Base-by-base conservation (phyloP, 1,139 yeast species). In the Geotrichum candidum region DNA sequence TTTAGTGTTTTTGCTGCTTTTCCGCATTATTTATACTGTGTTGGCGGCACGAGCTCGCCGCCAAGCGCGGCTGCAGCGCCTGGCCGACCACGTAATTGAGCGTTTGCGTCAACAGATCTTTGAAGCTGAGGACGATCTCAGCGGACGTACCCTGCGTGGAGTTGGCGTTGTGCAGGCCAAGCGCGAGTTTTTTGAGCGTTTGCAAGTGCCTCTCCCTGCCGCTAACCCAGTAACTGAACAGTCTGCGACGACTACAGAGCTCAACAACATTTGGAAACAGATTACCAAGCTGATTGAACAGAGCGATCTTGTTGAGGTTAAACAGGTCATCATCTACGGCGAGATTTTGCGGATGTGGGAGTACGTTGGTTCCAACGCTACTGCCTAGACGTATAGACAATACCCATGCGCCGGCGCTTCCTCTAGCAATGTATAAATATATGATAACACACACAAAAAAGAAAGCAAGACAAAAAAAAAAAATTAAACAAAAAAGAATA, bases 271-370 rank as follows among this genome's bases (percentile, higher is more conserved):
- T 38, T 92, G 98, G 97, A 74, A 74, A 5, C 77, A 77, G 53
- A 86, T 91, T 1, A 78, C 81, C 56, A 74, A 75, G 51, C 78
- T 77, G 56, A 82, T 94, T 13, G 97, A 91, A 69, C 74, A 76
- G 61, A 88, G 89, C 68, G 76, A 54, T 11, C 15, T 27, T 9
- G 57, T 54, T 1, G 35, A 54, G 13, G 57, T 54, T 7, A 54
- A 41, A 13, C 82, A 86, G 65, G 75, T 83, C 64, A 97, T 90
- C 70, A 78, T 86, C 54, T 89, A 87, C 68, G 97, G 97, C 7
- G 97, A 91, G 68, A 88, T 91, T 64, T 84, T 88, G 84, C 84
- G 86, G 69, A 90, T 90, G 41, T 90, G 96, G 96, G 90, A 90
- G 70, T 91, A 54, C 38, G 9, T 41, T 41, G 46, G 46, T 2